phyloP scores from a whole-genome alignment of 306 rosid species.

The Lathyrus sativus region DNA sequence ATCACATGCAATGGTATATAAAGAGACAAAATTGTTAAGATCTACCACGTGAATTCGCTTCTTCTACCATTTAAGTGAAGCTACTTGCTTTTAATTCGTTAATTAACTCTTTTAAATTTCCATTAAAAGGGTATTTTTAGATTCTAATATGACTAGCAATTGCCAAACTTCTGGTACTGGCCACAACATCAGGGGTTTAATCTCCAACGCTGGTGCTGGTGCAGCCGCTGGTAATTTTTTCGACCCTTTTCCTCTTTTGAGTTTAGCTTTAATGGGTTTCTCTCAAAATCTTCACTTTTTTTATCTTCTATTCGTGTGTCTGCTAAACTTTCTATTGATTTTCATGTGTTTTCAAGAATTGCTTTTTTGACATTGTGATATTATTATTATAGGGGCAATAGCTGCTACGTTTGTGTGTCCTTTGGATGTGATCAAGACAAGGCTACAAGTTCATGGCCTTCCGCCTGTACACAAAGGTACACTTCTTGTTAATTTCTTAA shows the following conservation, averaged over 20 bases:
- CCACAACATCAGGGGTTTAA: constrained; percentile 44
- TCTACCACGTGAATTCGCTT: constrained; percentile 38
- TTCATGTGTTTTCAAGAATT: background rate
- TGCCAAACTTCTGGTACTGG: constrained; percentile 42
- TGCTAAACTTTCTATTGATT: background rate
- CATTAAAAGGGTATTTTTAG: constrained; percentile 17
- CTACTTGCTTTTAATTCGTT: constrained; percentile 20
- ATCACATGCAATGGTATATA: constrained; percentile 28
- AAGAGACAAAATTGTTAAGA: constrained; percentile 20
- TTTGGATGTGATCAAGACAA: constrained; percentile 96
- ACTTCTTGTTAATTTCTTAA: constrained; percentile 10
- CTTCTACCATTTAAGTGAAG: background rate
- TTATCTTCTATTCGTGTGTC: background rate
- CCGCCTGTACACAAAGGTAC: constrained; percentile 78
- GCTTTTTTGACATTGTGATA: background rate
- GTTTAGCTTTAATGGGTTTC: constrained; percentile 41
- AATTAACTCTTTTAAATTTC: constrained; percentile 25
- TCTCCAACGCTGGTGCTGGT: constrained; percentile 81
- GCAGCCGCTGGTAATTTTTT: constrained; percentile 73
- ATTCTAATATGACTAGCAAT: constrained; percentile 60
- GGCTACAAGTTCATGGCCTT: constrained; percentile 93
- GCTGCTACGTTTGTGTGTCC: constrained; percentile 97
- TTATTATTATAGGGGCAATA: constrained; percentile 63
- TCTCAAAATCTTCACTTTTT: constrained; percentile 31
- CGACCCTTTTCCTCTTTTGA: background rate